These are phyloP conservation scores for Oryza longistaminata DNA, from an alignment of 176 grass and related monocot genomes.

Conservation along the genomic window DNA sequence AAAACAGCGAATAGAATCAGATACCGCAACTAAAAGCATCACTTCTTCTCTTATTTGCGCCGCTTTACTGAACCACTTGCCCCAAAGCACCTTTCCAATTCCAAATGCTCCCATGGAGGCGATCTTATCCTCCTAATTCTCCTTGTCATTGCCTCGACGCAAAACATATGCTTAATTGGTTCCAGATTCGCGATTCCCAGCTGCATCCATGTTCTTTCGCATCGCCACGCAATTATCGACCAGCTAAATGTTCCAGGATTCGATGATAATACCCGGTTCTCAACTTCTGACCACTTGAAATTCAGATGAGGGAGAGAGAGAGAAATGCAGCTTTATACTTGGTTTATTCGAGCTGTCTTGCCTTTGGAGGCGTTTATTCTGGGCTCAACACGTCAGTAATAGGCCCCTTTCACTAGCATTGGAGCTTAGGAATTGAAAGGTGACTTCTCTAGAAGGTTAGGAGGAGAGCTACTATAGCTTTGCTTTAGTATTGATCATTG, in stretches of 20 bases:
- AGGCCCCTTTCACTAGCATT: background rate
- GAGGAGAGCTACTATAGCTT: constrained; percentile 6
- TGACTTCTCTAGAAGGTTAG: constrained; percentile 31
- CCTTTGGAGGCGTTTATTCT: constrained; percentile 26
- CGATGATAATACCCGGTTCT: background rate
- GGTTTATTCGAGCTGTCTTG: constrained; percentile 14
- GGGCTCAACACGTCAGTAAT: constrained; percentile 28
- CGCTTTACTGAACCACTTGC: constrained; percentile 38
- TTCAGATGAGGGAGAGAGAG: constrained; percentile 21
- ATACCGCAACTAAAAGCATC: constrained; percentile 39
- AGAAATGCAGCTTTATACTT: background rate
- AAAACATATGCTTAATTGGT: background rate
- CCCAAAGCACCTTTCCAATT: constrained; percentile 46
- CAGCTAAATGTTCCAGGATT: background rate
- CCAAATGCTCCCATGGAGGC: background rate
- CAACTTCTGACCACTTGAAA: background rate
- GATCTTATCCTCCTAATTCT: constrained; percentile 24
- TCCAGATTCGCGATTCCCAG: constrained; percentile 1
- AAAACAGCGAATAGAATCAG: constrained; percentile 29
- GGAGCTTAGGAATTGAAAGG: constrained; percentile 1
- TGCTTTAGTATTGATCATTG: constrained; percentile 38
- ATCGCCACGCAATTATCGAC: background rate
- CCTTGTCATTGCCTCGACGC: constrained; percentile 30
- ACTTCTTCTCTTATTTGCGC: constrained; percentile 19
- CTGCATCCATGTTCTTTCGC: constrained; percentile 13